Percentiles rank a stretch among this genome's conserved stretches.
Evolutionary conservation across 345 rosid genomes (phyloP).

Genomic region (Anacardium occidentale): DNA sequence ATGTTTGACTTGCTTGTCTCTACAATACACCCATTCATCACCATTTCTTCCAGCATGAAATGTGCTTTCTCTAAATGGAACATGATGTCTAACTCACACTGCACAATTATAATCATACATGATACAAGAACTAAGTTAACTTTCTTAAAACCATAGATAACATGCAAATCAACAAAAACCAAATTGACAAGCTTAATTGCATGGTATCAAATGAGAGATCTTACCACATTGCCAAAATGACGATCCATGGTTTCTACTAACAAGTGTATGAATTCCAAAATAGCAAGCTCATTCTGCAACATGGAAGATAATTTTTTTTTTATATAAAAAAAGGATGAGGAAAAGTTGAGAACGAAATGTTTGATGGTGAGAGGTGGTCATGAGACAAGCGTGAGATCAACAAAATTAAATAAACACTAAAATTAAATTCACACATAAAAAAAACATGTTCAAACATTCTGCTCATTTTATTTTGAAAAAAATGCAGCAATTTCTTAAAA

Average conservation of each 20-base stretch:
- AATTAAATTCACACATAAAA: no score
- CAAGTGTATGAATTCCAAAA: conserved; percentile 92
- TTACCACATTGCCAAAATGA: conserved; percentile 96
- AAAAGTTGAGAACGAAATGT: background rate
- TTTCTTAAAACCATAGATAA: background rate
- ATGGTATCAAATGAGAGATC: conserved; percentile 12
- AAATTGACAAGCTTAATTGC: background rate
- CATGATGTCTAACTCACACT: conserved; percentile 99
- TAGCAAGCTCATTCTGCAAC: conserved; percentile 83
- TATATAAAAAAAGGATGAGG: background rate
- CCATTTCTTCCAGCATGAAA: conserved; percentile 98
- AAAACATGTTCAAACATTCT: background rate
- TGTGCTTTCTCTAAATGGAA: conserved; percentile 98
- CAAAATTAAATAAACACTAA: background rate
- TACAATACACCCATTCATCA: conserved; percentile 88
- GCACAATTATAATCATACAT: conserved; percentile 6
- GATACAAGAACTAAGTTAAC: background rate
- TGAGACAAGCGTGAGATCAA: background rate
- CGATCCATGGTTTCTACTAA: conserved; percentile 97
- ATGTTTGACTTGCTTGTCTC: conserved; percentile 94
- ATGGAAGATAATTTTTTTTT: background rate
- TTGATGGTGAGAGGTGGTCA: background rate
- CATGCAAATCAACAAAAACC: background rate
- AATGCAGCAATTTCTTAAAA: background rate
- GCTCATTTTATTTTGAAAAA: background rate